phyloP scores from a whole-genome alignment of 2,329 filamentous ascomycete genomes.

The Pyrenochaeta sp. region DNA sequence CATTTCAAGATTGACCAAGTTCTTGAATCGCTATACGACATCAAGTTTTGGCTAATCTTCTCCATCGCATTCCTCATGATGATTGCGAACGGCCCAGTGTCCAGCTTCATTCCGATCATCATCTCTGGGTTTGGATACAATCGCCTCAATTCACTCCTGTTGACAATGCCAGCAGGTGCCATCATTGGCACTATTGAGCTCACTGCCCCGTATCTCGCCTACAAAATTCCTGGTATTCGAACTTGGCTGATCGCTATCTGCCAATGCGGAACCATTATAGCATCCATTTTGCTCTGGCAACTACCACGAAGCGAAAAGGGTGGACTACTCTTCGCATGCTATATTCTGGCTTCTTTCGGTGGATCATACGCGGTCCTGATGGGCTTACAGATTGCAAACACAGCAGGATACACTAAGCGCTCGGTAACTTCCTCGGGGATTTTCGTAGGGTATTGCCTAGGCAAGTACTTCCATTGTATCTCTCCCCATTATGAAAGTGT shows the following conservation, averaged over 20 bases:
- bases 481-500: neutral
- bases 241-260: conserved; percentile 43
- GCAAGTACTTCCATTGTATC: conserved; percentile 26
- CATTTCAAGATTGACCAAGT: conserved; percentile 73
- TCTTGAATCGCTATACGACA: conserved; percentile 63
- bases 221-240: conserved; percentile 30
- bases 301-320: conserved; percentile 54
- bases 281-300: conserved; percentile 55
- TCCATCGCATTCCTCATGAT: conserved; percentile 32
- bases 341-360: conserved; percentile 58
- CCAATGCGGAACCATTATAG: conserved; percentile 52
- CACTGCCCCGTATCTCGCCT: conserved; percentile 29
- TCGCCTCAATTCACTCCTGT: conserved; percentile 34
- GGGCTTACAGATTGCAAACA: conserved; percentile 60
- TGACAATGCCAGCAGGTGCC: conserved; percentile 34
- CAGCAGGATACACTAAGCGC: conserved; percentile 62
- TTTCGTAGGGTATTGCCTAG: conserved; percentile 62
- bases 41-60: conserved; percentile 61
- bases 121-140: conserved; percentile 40
- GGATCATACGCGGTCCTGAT: conserved; percentile 62
- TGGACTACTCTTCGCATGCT: conserved; percentile 58
- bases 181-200: conserved; percentile 37
- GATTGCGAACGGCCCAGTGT: conserved; percentile 40
- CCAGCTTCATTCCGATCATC: conserved; percentile 42
- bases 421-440: conserved; percentile 59